These are phyloP conservation scores for Mucor plumbeus DNA, from an alignment of 371 early-diverging fungal genomes.

Conservation along the genomic window DNA sequence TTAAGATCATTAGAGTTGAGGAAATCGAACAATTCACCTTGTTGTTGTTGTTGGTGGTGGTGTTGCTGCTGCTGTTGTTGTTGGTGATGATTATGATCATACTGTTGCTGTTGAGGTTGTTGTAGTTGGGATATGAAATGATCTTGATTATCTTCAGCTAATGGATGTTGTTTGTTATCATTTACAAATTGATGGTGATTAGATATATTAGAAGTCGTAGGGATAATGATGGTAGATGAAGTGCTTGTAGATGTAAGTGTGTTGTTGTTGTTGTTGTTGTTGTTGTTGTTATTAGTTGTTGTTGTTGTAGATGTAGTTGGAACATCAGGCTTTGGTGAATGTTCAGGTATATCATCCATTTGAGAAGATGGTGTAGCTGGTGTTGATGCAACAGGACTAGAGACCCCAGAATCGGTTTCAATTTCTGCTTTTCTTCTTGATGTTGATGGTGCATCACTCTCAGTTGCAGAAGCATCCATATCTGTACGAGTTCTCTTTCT, in stretches of 20 bases:
- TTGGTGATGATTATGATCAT: neutral
- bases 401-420: slow-evolving; percentile 53
- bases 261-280: neutral
- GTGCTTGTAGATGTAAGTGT: neutral
- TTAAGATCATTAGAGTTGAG: slow-evolving; percentile 24
- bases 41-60: neutral
- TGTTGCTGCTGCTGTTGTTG: neutral
- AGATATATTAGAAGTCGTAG: neutral
- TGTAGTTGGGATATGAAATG: slow-evolving; percentile 34
- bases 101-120: slow-evolving; percentile 9
- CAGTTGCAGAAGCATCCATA: slow-evolving; percentile 34
- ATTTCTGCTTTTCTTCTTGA: slow-evolving; percentile 22
- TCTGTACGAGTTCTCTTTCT: slow-evolving; percentile 47
- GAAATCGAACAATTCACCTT: slow-evolving; percentile 28
- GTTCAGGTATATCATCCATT: slow-evolving; percentile 35
- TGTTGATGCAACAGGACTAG: slow-evolving; percentile 51
- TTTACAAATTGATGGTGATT: neutral
- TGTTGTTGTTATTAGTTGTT: slow-evolving; percentile 1
- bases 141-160: slow-evolving; percentile 24
- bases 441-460: slow-evolving; percentile 33
- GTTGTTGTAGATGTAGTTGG: slow-evolving; percentile 7
- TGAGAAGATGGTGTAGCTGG: slow-evolving; percentile 55
- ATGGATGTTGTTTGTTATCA: slow-evolving; percentile 9
- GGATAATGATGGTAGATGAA: neutral
- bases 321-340: slow-evolving; percentile 13